These are phyloP conservation scores for Ploettnerulaceae sp. DNA, from an alignment of 2,329 filamentous ascomycete species.

Conservation along the genomic window DNA sequence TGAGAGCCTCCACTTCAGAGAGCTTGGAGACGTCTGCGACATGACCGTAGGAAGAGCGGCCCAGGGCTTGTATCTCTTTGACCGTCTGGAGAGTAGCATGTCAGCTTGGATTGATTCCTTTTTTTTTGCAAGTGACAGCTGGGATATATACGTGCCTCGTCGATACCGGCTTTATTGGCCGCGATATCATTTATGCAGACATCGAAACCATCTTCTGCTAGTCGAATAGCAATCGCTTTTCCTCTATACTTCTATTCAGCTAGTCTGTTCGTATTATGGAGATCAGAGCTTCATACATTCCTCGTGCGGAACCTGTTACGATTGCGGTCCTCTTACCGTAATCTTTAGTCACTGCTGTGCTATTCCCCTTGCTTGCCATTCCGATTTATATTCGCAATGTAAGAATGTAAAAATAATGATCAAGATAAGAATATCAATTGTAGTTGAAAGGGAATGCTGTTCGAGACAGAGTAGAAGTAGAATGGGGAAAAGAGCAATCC, in stretches of 20 bases:
- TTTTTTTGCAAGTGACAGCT: conserved; percentile 17
- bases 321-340: conserved; percentile 35
- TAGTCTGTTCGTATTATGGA: not conserved
- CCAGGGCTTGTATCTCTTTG: conserved; percentile 47
- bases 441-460: not conserved
- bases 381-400: not conserved
- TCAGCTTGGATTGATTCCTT: not conserved
- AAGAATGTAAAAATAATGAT: not conserved
- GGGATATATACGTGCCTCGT: conserved; percentile 38
- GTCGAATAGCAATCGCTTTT: conserved; percentile 56
- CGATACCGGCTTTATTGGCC: conserved; percentile 47
- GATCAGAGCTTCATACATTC: conserved; percentile 34
- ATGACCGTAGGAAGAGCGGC: conserved; percentile 48
- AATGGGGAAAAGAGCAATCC: not conserved
- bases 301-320: conserved; percentile 38
- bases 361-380: conserved; percentile 18
- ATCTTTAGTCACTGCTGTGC: conserved; percentile 28
- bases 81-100: conserved; percentile 34
- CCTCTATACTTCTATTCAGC: conserved; percentile 40
- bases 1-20: conserved; percentile 28
- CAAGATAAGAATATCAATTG: not conserved
- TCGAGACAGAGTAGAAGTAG: too few relatives aligned
- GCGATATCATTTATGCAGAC: conserved; percentile 60
- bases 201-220: conserved; percentile 61
- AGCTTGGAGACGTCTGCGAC: conserved; percentile 52